phyloP scores from a whole-genome alignment of 2,329 filamentous ascomycete species.

The Aspergillus terreus region DNA sequence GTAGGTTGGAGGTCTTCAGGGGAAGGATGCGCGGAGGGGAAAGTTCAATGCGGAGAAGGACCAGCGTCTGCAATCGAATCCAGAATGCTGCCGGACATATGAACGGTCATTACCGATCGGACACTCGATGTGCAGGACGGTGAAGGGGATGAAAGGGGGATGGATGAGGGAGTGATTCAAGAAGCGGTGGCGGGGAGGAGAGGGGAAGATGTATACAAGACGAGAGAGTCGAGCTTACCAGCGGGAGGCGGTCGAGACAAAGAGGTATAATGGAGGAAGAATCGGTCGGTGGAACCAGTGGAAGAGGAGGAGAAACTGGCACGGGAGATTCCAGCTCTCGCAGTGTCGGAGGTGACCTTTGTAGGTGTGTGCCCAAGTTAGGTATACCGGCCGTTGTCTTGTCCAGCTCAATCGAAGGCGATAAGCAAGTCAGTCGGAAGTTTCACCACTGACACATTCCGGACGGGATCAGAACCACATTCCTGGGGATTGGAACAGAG shows the following conservation, averaged over 20 bases:
- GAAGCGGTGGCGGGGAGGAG: slow-evolving; percentile 5
- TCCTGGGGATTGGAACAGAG: slow-evolving; percentile 1
- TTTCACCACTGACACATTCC: slow-evolving; percentile 1
- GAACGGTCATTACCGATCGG: slow-evolving; percentile 18
- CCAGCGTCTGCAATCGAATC: slow-evolving; percentile 11
- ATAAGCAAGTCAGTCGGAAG: not conserved
- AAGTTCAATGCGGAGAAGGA: slow-evolving; percentile 6
- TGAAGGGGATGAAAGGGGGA: slow-evolving; percentile 9
- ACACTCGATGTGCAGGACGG: slow-evolving; percentile 15
- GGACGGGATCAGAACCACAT: not conserved
- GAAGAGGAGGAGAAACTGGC: too few relatives aligned
- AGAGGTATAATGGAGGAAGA: too few relatives aligned
- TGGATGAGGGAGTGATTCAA: slow-evolving; percentile 16
- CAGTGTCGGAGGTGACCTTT: too few relatives aligned
- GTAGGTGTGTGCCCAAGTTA: too few relatives aligned
- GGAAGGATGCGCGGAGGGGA: slow-evolving; percentile 2
- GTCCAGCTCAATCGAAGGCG: not conserved
- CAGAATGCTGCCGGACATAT: slow-evolving; percentile 13
- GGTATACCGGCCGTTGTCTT: too few relatives aligned
- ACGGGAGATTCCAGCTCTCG: too few relatives aligned
- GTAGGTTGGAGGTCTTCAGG: not conserved
- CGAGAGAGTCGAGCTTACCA: slow-evolving; percentile 17
- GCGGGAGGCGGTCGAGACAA: slow-evolving; percentile 6
- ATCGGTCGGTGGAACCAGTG: too few relatives aligned
- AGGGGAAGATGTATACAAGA: slow-evolving; percentile 10